A percentile compares a stretch with the other conserved stretches of the same genome.
Conservation (phyloP, 23 red algal species). For the Gracilaria vermiculophylla region DNA sequence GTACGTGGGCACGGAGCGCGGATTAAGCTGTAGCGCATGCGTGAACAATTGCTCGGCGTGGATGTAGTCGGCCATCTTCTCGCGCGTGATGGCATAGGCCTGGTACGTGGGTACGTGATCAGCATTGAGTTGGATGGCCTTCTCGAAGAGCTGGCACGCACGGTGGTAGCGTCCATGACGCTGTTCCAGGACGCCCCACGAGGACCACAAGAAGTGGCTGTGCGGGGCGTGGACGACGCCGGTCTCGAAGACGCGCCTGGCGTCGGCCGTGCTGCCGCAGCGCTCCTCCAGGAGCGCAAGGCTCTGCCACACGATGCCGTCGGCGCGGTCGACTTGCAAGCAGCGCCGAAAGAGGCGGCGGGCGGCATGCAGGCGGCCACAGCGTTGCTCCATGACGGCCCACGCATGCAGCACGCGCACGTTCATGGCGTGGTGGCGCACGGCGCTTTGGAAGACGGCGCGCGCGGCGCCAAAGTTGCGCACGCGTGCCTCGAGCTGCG, state of each 20-base stretch:
- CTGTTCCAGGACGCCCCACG: constrained; percentile 60
- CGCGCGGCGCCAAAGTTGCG: constrained; percentile 65
- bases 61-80: constrained; percentile 1
- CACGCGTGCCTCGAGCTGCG: constrained; percentile 65
- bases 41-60: constrained; percentile 57
- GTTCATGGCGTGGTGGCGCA: constrained; percentile 8
- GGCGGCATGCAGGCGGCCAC: background rate
- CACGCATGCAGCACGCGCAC: constrained; percentile 67
- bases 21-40: constrained; percentile 64
- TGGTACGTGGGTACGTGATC: constrained; percentile 72
- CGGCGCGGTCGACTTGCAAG: constrained; percentile 15
- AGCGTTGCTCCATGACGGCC: constrained; percentile 78
- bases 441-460: background rate
- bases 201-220: constrained; percentile 58
- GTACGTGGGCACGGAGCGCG: constrained; percentile 73
- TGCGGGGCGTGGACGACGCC: constrained; percentile 20
- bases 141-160: constrained; percentile 50
- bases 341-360: constrained; percentile 52
- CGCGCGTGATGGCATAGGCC: constrained; percentile 69
- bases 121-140: constrained; percentile 45
- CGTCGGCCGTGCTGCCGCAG: constrained; percentile 12
- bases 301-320: constrained; percentile 75
- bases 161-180: background rate
- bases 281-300: constrained; percentile 76
- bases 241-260: constrained; percentile 25